Percentiles rank a stretch among this genome's conserved stretches.
phyloP scores from a whole-genome alignment of 2,329 filamentous ascomycete genomes.

The Botryosphaeria dothidea region DNA sequence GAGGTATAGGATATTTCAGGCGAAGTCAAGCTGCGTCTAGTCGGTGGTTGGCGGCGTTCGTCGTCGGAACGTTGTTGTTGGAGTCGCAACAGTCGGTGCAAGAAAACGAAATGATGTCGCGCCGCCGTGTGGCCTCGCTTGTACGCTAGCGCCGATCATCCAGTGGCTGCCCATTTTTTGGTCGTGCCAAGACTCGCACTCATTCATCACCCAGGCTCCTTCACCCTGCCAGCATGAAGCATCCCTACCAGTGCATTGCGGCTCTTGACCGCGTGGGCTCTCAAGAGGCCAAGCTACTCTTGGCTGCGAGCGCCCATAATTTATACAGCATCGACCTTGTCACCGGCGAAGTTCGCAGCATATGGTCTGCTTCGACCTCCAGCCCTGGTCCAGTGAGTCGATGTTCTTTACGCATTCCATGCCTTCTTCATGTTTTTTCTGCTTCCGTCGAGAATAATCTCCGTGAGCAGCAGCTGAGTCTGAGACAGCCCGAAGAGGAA shows the following conservation, averaged over 20 bases:
- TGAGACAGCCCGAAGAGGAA: slow-evolving; percentile 18
- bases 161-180: slow-evolving; percentile 9
- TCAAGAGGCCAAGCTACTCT: slow-evolving; percentile 52
- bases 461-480: slow-evolving; percentile 25
- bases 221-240: slow-evolving; percentile 28
- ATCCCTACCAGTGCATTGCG: slow-evolving; percentile 45
- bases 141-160: slow-evolving; percentile 4
- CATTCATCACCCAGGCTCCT: not conserved
- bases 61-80: slow-evolving; percentile 21
- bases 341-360: slow-evolving; percentile 60
- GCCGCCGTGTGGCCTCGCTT: slow-evolving; percentile 15
- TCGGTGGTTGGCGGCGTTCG: slow-evolving; percentile 11
- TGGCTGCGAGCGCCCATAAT: slow-evolving; percentile 72
- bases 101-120: slow-evolving; percentile 20
- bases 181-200: slow-evolving; percentile 7
- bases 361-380: slow-evolving; percentile 53
- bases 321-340: slow-evolving; percentile 67
- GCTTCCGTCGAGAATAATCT: slow-evolving; percentile 21
- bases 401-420: too few species aligned
- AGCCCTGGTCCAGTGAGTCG: slow-evolving; percentile 27
- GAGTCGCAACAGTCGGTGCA: slow-evolving; percentile 16
- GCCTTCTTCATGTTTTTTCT: not conserved
- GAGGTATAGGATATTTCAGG: slow-evolving; percentile 99
- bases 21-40: slow-evolving; percentile 23
- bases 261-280: slow-evolving; percentile 24